Percentiles rank a stretch among this genome's conserved stretches.
Evolutionary conservation across 805 yeast genomes (phyloP).

Genomic region (Saturnispora hagleri): DNA sequence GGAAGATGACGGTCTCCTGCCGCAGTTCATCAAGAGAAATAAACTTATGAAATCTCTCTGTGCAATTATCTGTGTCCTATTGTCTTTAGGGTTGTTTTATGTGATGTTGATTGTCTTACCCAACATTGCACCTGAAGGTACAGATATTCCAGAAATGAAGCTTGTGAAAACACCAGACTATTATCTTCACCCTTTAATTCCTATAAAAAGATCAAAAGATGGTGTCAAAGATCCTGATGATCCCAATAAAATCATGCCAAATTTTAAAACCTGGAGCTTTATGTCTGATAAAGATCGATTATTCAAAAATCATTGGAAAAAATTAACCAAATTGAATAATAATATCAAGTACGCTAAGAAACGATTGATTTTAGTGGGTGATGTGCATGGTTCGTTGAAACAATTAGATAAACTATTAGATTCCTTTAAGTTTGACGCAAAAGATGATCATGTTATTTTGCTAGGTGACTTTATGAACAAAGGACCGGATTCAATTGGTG

Average conservation of each 20-base stretch:
- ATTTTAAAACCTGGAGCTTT: conserved; percentile 16
- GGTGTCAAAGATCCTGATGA: conserved; percentile 16
- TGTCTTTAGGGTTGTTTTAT: conserved; percentile 14
- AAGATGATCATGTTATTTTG: conserved; percentile 51
- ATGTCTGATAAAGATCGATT: conserved; percentile 12
- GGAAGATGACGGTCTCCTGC: conserved; percentile 14
- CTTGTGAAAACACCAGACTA: conserved; percentile 16
- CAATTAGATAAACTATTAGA: conserved; percentile 46
- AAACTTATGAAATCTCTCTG: conserved; percentile 9
- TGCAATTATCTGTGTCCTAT: conserved; percentile 12
- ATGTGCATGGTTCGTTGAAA: conserved; percentile 71
- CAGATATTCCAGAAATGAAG: conserved; percentile 19
- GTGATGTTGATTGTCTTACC: conserved; percentile 25
- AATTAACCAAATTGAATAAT: conserved; percentile 8
- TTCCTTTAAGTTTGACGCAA: conserved; percentile 36
- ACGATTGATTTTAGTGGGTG: conserved; percentile 70
- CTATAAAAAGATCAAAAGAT: conserved; percentile 7
- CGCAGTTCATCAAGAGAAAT: conserved; percentile 8
- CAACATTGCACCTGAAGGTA: conserved; percentile 26
- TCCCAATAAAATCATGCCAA: conserved; percentile 23
- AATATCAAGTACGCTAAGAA: conserved; percentile 19
- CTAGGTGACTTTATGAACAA: conserved; percentile 83
- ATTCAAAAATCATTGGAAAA: conserved; percentile 18
- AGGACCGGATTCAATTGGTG: conserved; percentile 67
- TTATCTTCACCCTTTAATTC: conserved; percentile 26